Evolutionary conservation across 2,329 filamentous ascomycete species (phyloP), one percentile per base, ranked within the genome.

Genomic region (Orbilia javanica): DNA sequence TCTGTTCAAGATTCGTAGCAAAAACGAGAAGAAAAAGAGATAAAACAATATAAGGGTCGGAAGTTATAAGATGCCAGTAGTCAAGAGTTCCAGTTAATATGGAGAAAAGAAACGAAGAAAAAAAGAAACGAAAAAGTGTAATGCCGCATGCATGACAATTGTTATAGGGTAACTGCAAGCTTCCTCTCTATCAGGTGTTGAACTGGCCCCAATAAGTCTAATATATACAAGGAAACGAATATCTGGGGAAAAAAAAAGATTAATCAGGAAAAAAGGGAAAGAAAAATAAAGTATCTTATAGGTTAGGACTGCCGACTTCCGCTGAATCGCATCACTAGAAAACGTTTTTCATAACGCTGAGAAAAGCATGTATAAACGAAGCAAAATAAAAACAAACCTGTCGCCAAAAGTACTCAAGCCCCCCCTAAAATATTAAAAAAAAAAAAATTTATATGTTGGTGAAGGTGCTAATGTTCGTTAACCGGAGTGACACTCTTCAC

Each of bases 401-500:
- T 65, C 62, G 52, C 52, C 53, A 29, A 27, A 27, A 22, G 63
- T 66, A 34, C 44, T 34, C 22, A 39, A 25, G 27, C 31, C 31
- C 44, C 44, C 20, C 42, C n/a, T 20, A 46, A 42, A 36, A 22
- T 18, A 66, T 29, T 44, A 22, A 52, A 6, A 48, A 31, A 57
- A 53, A 8, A 50, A 18, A 15, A 50, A 20, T 29, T 42, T 44
- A 27, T 50, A 13, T 2, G 7, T 60, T 20, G 34, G 20, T 42
- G 8, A 42, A 27, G 52, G 10, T 11, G 39, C 52, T 63, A 67
- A n/a, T 74, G 70, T 36, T 63, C 70, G 53, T 67, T 74, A 22
- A 31, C 39, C 42, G 70, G 70, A 8, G 55, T 76, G 20, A 78
- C 52, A 42, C 89, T 88, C 86, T 97, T 97, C 67, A 97, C 88